phyloP scores from a whole-genome alignment of 2,329 filamentous ascomycete species.

The Cladophialophora psammophila region DNA sequence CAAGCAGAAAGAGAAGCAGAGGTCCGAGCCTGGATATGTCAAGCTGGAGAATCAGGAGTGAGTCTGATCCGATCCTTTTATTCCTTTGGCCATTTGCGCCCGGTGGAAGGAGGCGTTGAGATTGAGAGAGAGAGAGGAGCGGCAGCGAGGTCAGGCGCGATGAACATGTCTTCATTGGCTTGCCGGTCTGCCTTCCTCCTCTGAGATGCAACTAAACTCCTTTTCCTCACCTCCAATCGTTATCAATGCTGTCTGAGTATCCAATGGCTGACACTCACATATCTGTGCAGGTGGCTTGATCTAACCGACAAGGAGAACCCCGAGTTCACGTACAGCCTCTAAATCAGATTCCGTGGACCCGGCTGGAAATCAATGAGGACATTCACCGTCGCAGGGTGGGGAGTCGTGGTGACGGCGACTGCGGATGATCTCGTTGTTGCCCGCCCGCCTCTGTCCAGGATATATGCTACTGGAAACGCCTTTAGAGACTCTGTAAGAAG shows the following conservation, averaged over 20 bases:
- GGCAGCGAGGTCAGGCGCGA: neutral
- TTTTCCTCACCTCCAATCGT: neutral
- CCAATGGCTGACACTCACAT: neutral
- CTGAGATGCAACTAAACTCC: neutral
- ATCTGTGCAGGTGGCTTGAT: conserved; percentile 57
- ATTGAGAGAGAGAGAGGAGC: neutral
- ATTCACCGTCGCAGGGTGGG: neutral
- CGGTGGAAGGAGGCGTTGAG: neutral
- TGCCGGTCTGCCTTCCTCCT: neutral
- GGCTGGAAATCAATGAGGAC: neutral
- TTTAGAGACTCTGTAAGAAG: too few species aligned
- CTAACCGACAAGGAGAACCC: conserved; percentile 71
- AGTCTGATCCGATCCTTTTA: conserved; percentile 15
- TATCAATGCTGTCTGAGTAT: neutral
- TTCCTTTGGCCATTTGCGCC: neutral
- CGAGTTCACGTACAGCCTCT: conserved; percentile 68
- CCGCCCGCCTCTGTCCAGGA: too few species aligned
- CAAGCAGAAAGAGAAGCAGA: conserved; percentile 61
- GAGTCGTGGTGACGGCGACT: too few species aligned
- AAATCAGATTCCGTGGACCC: conserved; percentile 27
- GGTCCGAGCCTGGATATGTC: conserved; percentile 63
- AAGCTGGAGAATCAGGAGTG: conserved; percentile 72
- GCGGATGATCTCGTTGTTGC: too few species aligned
- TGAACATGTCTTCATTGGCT: neutral
- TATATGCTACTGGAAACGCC: too few species aligned